Conservation (phyloP, 1,284 basidiomycete genomes). For the Omphalotus olearius region DNA sequence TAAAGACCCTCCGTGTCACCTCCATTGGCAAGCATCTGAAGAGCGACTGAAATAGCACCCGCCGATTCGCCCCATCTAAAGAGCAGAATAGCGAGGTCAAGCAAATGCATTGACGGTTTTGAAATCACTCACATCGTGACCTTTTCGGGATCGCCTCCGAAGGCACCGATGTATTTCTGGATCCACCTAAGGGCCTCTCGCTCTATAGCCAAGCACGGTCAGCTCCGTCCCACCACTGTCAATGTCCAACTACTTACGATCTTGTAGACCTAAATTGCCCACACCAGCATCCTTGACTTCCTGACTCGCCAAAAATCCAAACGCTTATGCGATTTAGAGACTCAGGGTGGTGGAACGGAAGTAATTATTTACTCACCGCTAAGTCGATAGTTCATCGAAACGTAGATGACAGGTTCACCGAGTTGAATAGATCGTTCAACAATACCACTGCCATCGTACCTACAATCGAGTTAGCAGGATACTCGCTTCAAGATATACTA, state of each 20-base stretch:
- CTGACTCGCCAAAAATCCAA: conserved; percentile 37
- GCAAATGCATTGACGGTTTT: not conserved
- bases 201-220: conserved; percentile 31
- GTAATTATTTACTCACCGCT: conserved; percentile 12
- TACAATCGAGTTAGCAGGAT: conserved; percentile 20
- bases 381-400: conserved; percentile 54
- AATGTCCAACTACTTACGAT: conserved; percentile 25
- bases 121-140: conserved; percentile 45
- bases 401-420: conserved; percentile 46
- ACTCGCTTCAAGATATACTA: not conserved
- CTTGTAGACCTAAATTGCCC: conserved; percentile 42
- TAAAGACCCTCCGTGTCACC: conserved; percentile 40
- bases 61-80: conserved; percentile 56
- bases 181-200: conserved; percentile 60
- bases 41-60: conserved; percentile 45
- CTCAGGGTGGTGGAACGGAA: not conserved
- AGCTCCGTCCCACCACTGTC: no score
- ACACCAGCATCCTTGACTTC: conserved; percentile 41
- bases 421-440: conserved; percentile 44
- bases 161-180: conserved; percentile 56
- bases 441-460: conserved; percentile 40
- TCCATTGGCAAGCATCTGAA: conserved; percentile 50
- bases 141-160: conserved; percentile 59
- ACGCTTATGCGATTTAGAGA: conserved; percentile 16
- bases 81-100: not conserved